Percentiles rank a stretch among this genome's conserved stretches.
Evolutionary conservation across 805 yeast species (phyloP).

Genomic region (Metschnikowia vanudenii): DNA sequence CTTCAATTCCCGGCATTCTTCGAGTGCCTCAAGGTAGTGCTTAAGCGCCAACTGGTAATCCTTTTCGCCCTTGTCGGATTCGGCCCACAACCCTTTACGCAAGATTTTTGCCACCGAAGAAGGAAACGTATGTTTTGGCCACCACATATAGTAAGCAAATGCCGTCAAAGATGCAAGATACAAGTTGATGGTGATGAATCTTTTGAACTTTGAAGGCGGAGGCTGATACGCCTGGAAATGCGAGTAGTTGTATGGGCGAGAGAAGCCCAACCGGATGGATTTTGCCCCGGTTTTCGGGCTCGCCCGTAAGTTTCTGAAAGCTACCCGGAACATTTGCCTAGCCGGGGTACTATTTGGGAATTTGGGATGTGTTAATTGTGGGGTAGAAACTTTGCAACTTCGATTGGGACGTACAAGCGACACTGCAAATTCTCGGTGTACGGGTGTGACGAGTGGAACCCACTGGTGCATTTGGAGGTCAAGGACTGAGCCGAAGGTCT

Average conservation of each 20-base stretch:
- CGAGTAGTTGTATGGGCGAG: slow-evolving; percentile 15
- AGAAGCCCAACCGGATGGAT: slow-evolving; percentile 1
- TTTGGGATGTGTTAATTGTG: neutral
- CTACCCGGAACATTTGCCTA: neutral
- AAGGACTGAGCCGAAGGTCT: too few species aligned
- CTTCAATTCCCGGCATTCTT: slow-evolving; percentile 54
- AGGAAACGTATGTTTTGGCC: slow-evolving; percentile 73
- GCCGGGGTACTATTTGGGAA: neutral
- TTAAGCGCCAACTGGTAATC: slow-evolving; percentile 69
- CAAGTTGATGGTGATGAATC: slow-evolving; percentile 12
- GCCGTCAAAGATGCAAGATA: slow-evolving; percentile 22
- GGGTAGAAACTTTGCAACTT: too few species aligned
- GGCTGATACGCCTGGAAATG: slow-evolving; percentile 16
- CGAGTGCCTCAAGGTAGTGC: slow-evolving; percentile 71
- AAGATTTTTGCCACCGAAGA: slow-evolving; percentile 65
- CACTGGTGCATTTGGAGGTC: too few species aligned
- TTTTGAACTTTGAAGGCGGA: slow-evolving; percentile 16
- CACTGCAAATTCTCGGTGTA: neutral
- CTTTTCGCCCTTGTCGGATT: slow-evolving; percentile 60
- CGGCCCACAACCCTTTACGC: slow-evolving; percentile 81
- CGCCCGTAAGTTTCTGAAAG: neutral
- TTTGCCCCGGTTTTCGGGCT: neutral
- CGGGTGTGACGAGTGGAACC: neutral
- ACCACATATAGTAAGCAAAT: slow-evolving; percentile 43
- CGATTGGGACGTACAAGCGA: too few species aligned